Evolutionary conservation across 2,329 filamentous ascomycete species (phyloP), one percentile per base, ranked within the genome.

Genomic region (Diaporthe capsici): DNA sequence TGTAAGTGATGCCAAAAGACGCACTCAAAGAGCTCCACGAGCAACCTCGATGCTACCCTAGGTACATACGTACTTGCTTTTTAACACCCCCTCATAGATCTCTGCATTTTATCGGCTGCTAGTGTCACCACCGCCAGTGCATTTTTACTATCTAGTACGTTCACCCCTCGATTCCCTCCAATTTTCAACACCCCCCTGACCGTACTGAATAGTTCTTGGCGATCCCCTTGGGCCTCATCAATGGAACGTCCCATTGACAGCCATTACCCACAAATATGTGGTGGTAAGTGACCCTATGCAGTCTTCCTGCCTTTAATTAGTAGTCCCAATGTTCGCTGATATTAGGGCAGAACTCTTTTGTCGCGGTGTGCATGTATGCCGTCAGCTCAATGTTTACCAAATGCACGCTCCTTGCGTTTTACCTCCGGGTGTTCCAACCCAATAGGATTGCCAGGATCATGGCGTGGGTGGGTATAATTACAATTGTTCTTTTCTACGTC

Each of bases 61-160:
- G 44, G 44, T 10, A 49, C 20, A 13, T 1, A 8, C 8, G 37
- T n/a, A 17, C 22, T 2, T 34, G 1, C 1, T 28, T 8, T 22
- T 28, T 72, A 58, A 72, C 42, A 10, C 22, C 8, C 39, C 4
- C 31, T 57, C 8, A 34, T 44, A 72, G 70, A 39, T 51, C 70
- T 72, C 37, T 72, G 70, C 37, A 25, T 61, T 28, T 10, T 60
- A 13, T 57, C 70, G 17, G 70, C 57, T 44, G 70, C 57, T 28
- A 72, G 70, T 61, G 70, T 72, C 42, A 42, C 55, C 39, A 72
- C 20, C 2, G 70, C 53, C 70, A 72, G 55, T n/a, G 70, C 70
- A 8, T 72, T 60, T 12, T n/a, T 65, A 47, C 60, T 65, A 13
- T 47, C 60, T 31, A 65, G 60, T 65, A 31, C 15, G 25, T 34